Percentiles rank a stretch among this genome's conserved stretches.
phyloP scores from a whole-genome alignment of 176 grass and related monocot species.

The Rhynchospora pubera region DNA sequence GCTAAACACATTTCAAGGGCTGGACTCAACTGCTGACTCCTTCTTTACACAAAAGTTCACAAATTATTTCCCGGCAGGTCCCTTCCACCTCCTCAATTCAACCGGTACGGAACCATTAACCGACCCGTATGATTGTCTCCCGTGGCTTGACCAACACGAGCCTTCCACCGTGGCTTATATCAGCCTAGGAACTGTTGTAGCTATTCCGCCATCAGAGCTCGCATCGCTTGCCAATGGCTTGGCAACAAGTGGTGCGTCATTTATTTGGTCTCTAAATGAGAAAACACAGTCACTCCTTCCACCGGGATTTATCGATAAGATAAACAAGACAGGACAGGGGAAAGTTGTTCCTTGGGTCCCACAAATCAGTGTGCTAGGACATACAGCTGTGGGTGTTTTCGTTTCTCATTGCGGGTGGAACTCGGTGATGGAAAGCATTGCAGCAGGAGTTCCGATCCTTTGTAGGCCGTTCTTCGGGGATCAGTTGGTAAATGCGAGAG shows the following conservation, averaged over 20 bases:
- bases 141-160: constrained; percentile 25
- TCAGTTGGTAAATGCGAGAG: constrained; percentile 24
- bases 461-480: constrained; percentile 29
- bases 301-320: constrained; percentile 9
- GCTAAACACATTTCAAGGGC: constrained; percentile 20
- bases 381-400: constrained; percentile 22
- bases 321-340: background rate
- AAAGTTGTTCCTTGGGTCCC: constrained; percentile 27
- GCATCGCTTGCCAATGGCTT: constrained; percentile 20
- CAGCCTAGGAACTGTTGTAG: constrained; percentile 21
- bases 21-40: constrained; percentile 12
- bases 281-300: constrained; percentile 1
- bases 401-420: constrained; percentile 33
- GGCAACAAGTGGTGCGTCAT: constrained; percentile 15
- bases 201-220: constrained; percentile 12
- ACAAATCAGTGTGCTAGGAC: constrained; percentile 12
- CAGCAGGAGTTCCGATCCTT: constrained; percentile 24
- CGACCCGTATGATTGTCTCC: constrained; percentile 10
- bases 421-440: constrained; percentile 23
- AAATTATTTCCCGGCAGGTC: constrained; percentile 7
- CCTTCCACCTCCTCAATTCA: constrained; percentile 25
- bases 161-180: constrained; percentile 19
- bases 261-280: constrained; percentile 31
- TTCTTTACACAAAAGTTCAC: background rate
- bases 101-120: background rate